Evolutionary conservation across 305 asterid genomes (phyloP).

Genomic region (Ajuga reptans): DNA sequence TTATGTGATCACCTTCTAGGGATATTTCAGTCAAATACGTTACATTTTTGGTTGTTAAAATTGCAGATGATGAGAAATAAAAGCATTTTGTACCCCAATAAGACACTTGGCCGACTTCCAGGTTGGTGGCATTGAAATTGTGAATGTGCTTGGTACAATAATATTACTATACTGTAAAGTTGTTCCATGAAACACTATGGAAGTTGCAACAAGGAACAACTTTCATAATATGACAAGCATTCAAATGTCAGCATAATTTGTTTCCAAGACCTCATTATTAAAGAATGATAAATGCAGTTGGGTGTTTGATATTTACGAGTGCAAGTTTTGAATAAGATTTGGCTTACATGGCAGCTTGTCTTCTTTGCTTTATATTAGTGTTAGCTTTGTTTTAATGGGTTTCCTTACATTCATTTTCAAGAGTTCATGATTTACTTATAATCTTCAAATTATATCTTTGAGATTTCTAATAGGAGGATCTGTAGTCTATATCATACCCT

Average conservation of each 20-base stretch:
- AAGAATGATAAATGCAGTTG: too few species aligned
- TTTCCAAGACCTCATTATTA: not conserved
- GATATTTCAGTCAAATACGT: not conserved
- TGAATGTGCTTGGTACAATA: not conserved
- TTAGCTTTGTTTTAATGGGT: too few species aligned
- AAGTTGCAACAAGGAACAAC: not conserved
- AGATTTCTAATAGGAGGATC: too few species aligned
- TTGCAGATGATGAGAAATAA: conserved; percentile 54
- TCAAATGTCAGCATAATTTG: not conserved
- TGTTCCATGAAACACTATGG: not conserved
- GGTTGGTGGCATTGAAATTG: conserved; percentile 36
- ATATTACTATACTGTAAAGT: not conserved
- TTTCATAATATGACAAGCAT: not conserved
- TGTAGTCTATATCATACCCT: too few species aligned
- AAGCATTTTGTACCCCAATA: conserved; percentile 34
- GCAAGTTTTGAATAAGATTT: too few species aligned
- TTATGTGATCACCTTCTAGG: not conserved
- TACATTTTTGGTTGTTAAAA: conserved; percentile 12
- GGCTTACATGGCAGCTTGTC: too few species aligned
- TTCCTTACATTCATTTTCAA: too few species aligned
- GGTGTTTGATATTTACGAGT: too few species aligned
- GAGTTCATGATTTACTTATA: too few species aligned
- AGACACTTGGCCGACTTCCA: conserved; percentile 59
- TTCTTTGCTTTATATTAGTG: too few species aligned
- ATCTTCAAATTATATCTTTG: too few species aligned